Conservation (phyloP, 345 rosid genomes). For the Noccaea caerulescens region DNA sequence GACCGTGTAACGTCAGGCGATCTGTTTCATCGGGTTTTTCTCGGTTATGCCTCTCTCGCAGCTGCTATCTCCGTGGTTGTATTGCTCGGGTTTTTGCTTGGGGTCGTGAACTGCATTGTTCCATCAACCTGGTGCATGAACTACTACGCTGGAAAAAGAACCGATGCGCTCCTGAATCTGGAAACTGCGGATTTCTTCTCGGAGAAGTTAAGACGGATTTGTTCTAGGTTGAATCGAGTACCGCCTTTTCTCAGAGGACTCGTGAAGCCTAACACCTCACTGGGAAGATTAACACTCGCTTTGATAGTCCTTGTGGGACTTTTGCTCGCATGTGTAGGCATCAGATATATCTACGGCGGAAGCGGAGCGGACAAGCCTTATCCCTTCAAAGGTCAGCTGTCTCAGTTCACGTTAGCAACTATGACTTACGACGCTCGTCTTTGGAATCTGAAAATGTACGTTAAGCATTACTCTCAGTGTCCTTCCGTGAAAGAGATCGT, state of each 20-base stretch:
- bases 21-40: constrained; percentile 51
- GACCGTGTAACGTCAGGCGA: constrained; percentile 89
- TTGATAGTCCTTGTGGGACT: constrained; percentile 56
- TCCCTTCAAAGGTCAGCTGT: constrained; percentile 63
- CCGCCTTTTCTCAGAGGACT: constrained; percentile 63
- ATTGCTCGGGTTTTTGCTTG: constrained; percentile 67
- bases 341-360: constrained; percentile 74
- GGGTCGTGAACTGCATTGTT: constrained; percentile 76
- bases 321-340: constrained; percentile 58
- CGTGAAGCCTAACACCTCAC: constrained; percentile 54
- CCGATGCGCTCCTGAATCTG: constrained; percentile 52
- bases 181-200: constrained; percentile 60
- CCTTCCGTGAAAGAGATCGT: constrained; percentile 90
- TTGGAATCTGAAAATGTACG: constrained; percentile 95
- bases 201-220: constrained; percentile 64
- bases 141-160: constrained; percentile 63
- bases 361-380: constrained; percentile 78
- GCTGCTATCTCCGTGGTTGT: constrained; percentile 56
- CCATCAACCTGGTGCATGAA: constrained; percentile 84
- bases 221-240: constrained; percentile 71
- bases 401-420: constrained; percentile 87
- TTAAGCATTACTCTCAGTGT: constrained; percentile 91
- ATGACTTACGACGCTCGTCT: constrained; percentile 98
- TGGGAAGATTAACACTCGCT: constrained; percentile 60
- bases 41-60: constrained; percentile 74